Evolutionary conservation across 768 basidiomycete genomes (phyloP).

Genomic region (Trichaptum fuscoviolaceum): DNA sequence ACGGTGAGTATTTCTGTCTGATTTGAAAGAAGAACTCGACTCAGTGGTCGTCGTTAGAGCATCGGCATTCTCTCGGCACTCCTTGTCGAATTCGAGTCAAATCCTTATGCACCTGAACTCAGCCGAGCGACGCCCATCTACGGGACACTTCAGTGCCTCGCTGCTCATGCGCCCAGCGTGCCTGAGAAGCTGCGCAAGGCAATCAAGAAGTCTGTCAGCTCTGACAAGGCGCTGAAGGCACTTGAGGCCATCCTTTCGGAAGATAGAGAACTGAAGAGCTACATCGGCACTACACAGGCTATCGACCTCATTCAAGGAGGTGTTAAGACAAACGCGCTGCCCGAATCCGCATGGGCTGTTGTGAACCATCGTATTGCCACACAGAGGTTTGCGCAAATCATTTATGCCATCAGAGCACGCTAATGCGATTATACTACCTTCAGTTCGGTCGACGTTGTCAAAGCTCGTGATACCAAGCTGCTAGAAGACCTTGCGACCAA

Average conservation of each 20-base stretch:
- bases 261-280: slow-evolving; percentile 35
- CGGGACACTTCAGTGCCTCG: slow-evolving; percentile 58
- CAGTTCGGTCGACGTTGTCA: slow-evolving; percentile 37
- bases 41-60: slow-evolving; percentile 35
- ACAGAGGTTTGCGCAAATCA: slow-evolving; percentile 36
- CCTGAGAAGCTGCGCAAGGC: slow-evolving; percentile 40
- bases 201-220: slow-evolving; percentile 42
- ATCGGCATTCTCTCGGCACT: slow-evolving; percentile 77
- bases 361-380: slow-evolving; percentile 70
- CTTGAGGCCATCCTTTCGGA: slow-evolving; percentile 41
- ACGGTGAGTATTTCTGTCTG: slow-evolving; percentile 43
- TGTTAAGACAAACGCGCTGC: slow-evolving; percentile 74
- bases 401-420: neutral
- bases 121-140: slow-evolving; percentile 55
- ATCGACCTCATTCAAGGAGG: slow-evolving; percentile 60
- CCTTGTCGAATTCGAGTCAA: slow-evolving; percentile 60
- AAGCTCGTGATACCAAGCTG: slow-evolving; percentile 39
- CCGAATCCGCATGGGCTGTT: slow-evolving; percentile 63
- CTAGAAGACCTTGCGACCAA: slow-evolving; percentile 38
- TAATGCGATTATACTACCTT: neutral
- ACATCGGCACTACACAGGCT: slow-evolving; percentile 72
- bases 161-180: slow-evolving; percentile 53
- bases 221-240: slow-evolving; percentile 44
- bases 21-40: neutral
- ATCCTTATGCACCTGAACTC: slow-evolving; percentile 52